A percentile compares a stretch with the other conserved stretches of the same genome.
These are phyloP conservation scores for Sclerotinia subarctica DNA, from an alignment of 2,329 filamentous ascomycete species.

Conservation along the genomic window DNA sequence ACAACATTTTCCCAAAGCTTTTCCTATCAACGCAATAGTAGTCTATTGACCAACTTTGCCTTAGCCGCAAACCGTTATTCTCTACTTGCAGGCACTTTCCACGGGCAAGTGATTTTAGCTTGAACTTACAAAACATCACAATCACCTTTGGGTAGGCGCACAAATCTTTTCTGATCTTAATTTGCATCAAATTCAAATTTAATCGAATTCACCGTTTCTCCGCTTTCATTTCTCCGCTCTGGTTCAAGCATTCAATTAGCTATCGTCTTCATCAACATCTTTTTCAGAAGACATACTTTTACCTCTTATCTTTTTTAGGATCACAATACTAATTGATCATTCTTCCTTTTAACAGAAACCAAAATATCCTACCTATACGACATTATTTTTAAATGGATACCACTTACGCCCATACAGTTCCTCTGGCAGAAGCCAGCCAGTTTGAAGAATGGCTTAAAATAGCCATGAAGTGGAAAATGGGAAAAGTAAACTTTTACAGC, in stretches of 20 bases:
- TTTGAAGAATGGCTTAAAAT: slow-evolving; percentile 22
- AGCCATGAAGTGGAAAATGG: slow-evolving; percentile 20
- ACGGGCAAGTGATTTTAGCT: not conserved
- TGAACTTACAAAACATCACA: not conserved
- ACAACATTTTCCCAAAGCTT: not conserved
- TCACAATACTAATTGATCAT: not conserved
- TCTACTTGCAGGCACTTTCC: not conserved
- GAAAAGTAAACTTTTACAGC: slow-evolving; percentile 8
- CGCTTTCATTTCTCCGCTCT: not conserved
- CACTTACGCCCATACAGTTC: not conserved
- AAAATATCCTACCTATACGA: not conserved
- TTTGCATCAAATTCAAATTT: not conserved
- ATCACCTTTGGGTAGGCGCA: not conserved
- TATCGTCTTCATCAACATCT: not conserved
- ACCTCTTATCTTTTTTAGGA: too few relatives aligned
- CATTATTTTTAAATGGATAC: not conserved
- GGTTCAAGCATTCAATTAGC: not conserved
- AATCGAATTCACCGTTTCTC: not conserved
- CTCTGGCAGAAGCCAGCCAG: slow-evolving; percentile 14
- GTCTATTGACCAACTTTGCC: not conserved
- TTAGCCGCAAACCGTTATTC: not conserved
- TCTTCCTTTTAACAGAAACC: not conserved
- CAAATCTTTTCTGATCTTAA: not conserved
- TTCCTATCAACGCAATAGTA: not conserved
- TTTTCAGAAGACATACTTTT: not conserved